Base-by-base conservation (phyloP, 257 asterid species). In the Eustoma russellianum region DNA sequence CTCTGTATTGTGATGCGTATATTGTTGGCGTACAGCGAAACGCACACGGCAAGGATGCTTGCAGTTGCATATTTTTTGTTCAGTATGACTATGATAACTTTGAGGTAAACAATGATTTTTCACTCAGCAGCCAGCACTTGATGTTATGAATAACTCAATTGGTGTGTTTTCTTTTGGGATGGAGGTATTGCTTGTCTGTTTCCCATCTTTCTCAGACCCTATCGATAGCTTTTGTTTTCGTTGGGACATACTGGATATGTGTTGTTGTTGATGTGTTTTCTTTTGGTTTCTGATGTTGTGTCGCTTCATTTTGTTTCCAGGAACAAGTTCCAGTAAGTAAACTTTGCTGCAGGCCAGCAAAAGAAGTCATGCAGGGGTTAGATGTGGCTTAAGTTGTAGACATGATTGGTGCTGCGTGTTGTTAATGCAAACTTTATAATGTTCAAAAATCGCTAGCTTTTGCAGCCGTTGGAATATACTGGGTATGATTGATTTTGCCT, bases 21-120 rank as follows among this genome's bases (percentile, higher is more conserved):
- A 56, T 90, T 28, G 52, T 74, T 61, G 83, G 71, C 51, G 77
- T 90, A 17, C 74, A 75, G 56, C 73, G 81, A 54, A 66, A 45
- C 18, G 12, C 17, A 5, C 96, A 91, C 46, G 79, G 72, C 43
- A 54, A 17, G 17, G 62, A 65, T 45, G 44, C 35, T 34, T 91
- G 98, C 77, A 66, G 74, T 13, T 91, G 98, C 75, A 60, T 69
- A 57, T 86, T 86, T 70, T 64, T 50, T 16, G 89, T 86, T 44
- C 83, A 79, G 17, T 86, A 66, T 14, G 89, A 82, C 66, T 54
- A 45, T 5, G 91, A 85, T 67, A 57, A 51, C 33, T 13, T 53
- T 61, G 83, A 83, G 97, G 97, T 67, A 57, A 63, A 61, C 54
- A 48, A 46, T 50, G 17, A 28, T 15, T 13, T 0, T 9, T 44